Conservation (phyloP, 2,329 filamentous ascomycete genomes). For the Fusarium kyushuense region DNA sequence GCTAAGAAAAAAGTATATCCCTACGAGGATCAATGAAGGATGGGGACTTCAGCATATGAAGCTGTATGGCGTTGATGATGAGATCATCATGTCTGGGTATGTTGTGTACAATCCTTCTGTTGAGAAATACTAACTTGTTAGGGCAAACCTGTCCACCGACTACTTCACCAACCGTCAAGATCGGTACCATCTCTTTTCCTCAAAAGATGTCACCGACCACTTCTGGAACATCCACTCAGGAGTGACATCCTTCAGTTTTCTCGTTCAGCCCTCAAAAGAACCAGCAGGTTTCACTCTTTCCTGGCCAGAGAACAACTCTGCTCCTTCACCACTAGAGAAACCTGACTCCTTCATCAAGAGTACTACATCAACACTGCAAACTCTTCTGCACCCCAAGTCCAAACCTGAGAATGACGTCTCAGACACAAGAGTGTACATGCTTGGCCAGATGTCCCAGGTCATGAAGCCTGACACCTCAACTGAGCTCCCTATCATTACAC, state of each 20-base stretch:
- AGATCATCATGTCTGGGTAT: slow-evolving; percentile 92
- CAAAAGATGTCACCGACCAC: slow-evolving; percentile 82
- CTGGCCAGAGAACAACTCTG: slow-evolving; percentile 82
- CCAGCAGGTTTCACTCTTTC: slow-evolving; percentile 69
- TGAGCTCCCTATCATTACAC: slow-evolving; percentile 84
- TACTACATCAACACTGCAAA: slow-evolving; percentile 74
- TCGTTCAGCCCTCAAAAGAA: slow-evolving; percentile 72
- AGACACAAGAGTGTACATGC: slow-evolving; percentile 84
- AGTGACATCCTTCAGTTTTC: slow-evolving; percentile 84
- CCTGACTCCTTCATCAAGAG: slow-evolving; percentile 76
- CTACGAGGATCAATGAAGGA: slow-evolving; percentile 93
- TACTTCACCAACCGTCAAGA: slow-evolving; percentile 98
- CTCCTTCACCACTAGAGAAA: slow-evolving; percentile 78
- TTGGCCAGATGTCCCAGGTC: slow-evolving; percentile 89
- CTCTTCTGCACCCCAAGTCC: slow-evolving; percentile 67
- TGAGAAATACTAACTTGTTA: slow-evolving; percentile 44
- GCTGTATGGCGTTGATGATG: slow-evolving; percentile 94
- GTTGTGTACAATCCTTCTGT: accelerated
- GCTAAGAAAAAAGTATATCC: slow-evolving; percentile 83
- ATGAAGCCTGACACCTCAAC: slow-evolving; percentile 85
- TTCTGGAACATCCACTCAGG: slow-evolving; percentile 82
- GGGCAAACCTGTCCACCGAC: slow-evolving; percentile 88
- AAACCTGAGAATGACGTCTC: slow-evolving; percentile 45
- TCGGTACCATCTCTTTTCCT: slow-evolving; percentile 91
- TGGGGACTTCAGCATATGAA: slow-evolving; percentile 99